phyloP scores from a whole-genome alignment of 1,284 basidiomycete genomes.

The Cryptococcus sp. region DNA sequence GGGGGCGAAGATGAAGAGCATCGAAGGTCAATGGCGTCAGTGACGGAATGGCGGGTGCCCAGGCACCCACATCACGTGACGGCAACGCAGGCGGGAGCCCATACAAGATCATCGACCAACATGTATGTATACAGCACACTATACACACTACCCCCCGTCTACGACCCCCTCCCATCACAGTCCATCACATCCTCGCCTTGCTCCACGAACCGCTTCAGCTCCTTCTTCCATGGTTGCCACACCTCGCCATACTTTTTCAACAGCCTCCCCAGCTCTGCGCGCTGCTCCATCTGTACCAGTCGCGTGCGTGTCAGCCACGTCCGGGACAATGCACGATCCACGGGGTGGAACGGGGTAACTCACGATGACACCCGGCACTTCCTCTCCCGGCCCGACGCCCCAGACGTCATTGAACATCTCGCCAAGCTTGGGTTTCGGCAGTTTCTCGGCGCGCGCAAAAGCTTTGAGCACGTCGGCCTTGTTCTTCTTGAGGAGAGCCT shows the following conservation, averaged over 20 bases:
- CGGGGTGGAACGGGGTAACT: slow-evolving; percentile 46
- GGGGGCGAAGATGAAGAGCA: no score
- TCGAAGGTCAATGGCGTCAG: no score
- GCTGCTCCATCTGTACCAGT: slow-evolving; percentile 73
- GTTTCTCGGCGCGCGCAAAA: slow-evolving; percentile 71
- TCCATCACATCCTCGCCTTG: slow-evolving; percentile 65
- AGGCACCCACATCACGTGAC: no score
- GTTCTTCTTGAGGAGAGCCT: slow-evolving; percentile 63
- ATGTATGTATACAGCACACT: no score
- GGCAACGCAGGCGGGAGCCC: no score
- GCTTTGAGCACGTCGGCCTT: slow-evolving; percentile 71
- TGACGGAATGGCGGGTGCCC: no score
- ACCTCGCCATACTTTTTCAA: slow-evolving; percentile 76
- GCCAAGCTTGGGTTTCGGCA: slow-evolving; percentile 66
- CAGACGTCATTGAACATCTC: slow-evolving; percentile 84
- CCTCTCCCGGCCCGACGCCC: slow-evolving; percentile 56
- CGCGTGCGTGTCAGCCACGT: no score
- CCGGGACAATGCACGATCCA: slow-evolving; percentile 1
- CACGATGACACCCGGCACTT: slow-evolving; percentile 80
- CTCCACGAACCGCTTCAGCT: slow-evolving; percentile 75
- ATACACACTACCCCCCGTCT: not conserved
- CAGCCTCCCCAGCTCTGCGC: slow-evolving; percentile 68
- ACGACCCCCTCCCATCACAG: slow-evolving; percentile 34
- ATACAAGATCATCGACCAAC: no score
- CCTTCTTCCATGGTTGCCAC: slow-evolving; percentile 80